Evolutionary conservation across 306 rosid species (phyloP), one percentile per base, ranked within the genome.

Genomic region (Clitoria ternatea): DNA sequence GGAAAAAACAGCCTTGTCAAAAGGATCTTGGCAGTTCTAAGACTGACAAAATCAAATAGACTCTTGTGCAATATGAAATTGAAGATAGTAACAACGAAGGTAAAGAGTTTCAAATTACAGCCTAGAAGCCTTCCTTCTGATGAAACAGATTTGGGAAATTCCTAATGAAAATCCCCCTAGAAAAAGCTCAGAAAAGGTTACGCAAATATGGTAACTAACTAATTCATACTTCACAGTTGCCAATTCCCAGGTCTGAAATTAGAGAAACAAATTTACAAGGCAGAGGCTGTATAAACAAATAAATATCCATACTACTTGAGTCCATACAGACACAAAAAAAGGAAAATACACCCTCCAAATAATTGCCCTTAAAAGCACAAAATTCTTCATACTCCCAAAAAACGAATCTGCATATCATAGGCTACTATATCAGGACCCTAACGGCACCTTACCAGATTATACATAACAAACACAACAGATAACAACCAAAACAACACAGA

Each of bases 171-270:
- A 43, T 26, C 44, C 69, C 64, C 43, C 33, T 14, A 23, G n/a
- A 17, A 60, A 23, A 59, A 17, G 42, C 18, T 22, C 53, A 35
- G 26, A 13, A 54, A 19, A 48, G 18, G 55, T 19, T 29, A 52
- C 9, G 35, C 3, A 6, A 60, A 35, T 43, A 45, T 49, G 43
- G 40, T 36, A 30, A 18, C 20, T 35, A 8, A 56, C 55, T 18
- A 26, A 19, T 5, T 18, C 6, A 6, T 24, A 60, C 12, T 30
- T 39, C 43, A 59, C 2, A 52, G 23, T 52, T 13, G 56, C 6
- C 52, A 79, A 30, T 20, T 42, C 40, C 61, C 12, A 52, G 17
- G 65, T 49, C 70, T 66, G 57, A 33, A 49, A n/a, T n/a, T n/a
- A n/a, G n/a, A n/a, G n/a, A 70, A 42, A 65, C 59, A 32, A 20